Evolutionary conservation across 164 flowering plant genomes (phyloP).

Genomic region (Kingdonia uniflora): DNA sequence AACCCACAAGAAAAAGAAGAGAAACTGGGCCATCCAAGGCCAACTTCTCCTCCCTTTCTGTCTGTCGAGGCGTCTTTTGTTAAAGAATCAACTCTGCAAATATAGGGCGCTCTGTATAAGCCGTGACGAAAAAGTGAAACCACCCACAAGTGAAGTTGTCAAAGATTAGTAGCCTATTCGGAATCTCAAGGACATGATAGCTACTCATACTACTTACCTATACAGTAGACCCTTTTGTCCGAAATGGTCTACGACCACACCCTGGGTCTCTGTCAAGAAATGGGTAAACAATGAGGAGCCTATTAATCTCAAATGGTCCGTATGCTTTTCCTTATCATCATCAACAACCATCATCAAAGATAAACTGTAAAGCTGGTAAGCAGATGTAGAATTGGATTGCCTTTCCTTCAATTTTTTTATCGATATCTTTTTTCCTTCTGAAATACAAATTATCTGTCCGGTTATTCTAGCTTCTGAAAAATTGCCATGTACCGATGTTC

Average conservation of each 20-base stretch:
- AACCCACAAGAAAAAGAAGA: too few relatives aligned
- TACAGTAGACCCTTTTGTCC: conserved; percentile 41
- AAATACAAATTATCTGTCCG: too few relatives aligned
- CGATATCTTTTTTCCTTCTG: too few relatives aligned
- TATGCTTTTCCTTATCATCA: conserved; percentile 50
- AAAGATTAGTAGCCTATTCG: conserved; percentile 60
- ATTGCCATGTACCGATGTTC: too few relatives aligned
- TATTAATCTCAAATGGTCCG: conserved; percentile 41
- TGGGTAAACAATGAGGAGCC: conserved; percentile 42
- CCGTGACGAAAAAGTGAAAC: conserved; percentile 72
- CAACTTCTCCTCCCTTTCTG: too few relatives aligned
- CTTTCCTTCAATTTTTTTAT: not conserved
- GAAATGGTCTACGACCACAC: conserved; percentile 28
- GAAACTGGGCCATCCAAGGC: too few relatives aligned
- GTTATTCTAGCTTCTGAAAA: too few relatives aligned
- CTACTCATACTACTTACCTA: conserved; percentile 56
- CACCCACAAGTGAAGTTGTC: conserved; percentile 74
- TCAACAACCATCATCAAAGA: conserved; percentile 35
- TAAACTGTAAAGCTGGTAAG: conserved; percentile 38
- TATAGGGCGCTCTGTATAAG: conserved; percentile 78
- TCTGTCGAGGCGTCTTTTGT: too few relatives aligned
- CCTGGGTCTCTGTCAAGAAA: conserved; percentile 27
- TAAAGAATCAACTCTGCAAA: too few relatives aligned
- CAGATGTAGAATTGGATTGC: conserved; percentile 15
- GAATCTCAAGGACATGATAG: conserved; percentile 82